Base-by-base conservation (phyloP, 495 filamentous ascomycete species). In the Penicillium antarcticum region DNA sequence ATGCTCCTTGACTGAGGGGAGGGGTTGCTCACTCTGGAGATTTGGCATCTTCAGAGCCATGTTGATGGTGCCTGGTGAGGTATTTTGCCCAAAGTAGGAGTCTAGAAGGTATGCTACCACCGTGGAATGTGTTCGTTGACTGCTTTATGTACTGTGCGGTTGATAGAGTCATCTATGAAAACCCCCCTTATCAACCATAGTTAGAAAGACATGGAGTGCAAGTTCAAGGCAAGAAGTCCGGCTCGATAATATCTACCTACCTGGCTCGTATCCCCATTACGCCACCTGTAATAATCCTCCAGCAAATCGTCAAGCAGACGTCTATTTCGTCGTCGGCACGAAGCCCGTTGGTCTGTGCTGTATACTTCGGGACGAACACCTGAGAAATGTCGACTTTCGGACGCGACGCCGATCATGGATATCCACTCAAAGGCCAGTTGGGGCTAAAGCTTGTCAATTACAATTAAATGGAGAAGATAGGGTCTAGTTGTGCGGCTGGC, bases 291-390 rank as follows among this genome's bases (percentile, higher is more conserved):
- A 11, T 7, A 7, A 17, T 12, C 37, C 42, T 26, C 13, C 17
- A 29, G 19, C 13, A 7, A 51, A 37, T 47, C 42, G 4, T 29
- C 26, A 29, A 29, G 5, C 7, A 4, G 26, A 23, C 26, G 26
- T 29, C 5, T 11, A 34, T 41, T 33, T 48, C 24, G 12, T 8
- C 34, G 26, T 48, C 50, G 59, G 56, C 37, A 45, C 37, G 59
- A 60, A 60, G 59, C 35, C 56, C 56, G 59, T 12, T 37, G 56
- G 56, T 43, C 52, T 34, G 46, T 55, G 50, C 33, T 31, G 21
- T 10, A 36, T 23, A 24, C 18, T 12, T 58, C 59, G 56, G 56
- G 16, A 56, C 13, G 50, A 55, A 58, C 31, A 16, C 42, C 58
- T 48, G 51, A 38, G 44, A 12, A 40, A 18, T 16, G 5, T 5